These are phyloP conservation scores for Scutellaria minor DNA, from an alignment of 257 asterid species.

Conservation along the genomic window DNA sequence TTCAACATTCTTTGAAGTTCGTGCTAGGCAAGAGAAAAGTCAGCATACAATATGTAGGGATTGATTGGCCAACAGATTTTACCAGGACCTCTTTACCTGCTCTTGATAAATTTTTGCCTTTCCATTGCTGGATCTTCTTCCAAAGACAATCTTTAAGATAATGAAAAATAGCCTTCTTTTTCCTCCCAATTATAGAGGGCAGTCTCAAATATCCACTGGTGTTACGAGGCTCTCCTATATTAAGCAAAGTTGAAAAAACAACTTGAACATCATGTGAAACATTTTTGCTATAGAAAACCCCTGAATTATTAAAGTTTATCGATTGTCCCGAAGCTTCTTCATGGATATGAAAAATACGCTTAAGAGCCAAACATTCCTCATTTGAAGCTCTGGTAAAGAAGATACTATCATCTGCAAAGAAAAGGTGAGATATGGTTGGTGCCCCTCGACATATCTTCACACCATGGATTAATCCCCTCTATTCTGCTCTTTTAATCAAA, in stretches of 20 bases:
- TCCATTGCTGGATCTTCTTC: not conserved
- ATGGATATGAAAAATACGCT: not conserved
- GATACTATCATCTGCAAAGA: not conserved
- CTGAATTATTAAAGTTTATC: not conserved
- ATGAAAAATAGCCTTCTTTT: not conserved
- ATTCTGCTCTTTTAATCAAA: not conserved
- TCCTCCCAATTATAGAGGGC: not conserved
- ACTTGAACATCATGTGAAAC: not conserved
- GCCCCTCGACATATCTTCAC: not conserved
- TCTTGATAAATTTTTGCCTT: not conserved
- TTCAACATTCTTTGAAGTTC: not conserved
- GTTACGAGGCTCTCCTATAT: not conserved
- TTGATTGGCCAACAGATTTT: not conserved
- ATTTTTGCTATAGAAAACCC: not conserved
- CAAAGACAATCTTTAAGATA: not conserved
- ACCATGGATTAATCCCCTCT: not conserved
- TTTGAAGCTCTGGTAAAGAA: not conserved
- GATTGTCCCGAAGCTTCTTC: not conserved
- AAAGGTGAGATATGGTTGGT: not conserved
- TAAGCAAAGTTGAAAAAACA: not conserved
- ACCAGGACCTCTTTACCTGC: not conserved
- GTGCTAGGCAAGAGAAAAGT: not conserved
- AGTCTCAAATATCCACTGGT: not conserved
- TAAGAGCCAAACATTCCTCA: not conserved
- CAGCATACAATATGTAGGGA: not conserved